Evolutionary conservation across 768 basidiomycete species (phyloP).

Genomic region (Leccinellum luteum): DNA sequence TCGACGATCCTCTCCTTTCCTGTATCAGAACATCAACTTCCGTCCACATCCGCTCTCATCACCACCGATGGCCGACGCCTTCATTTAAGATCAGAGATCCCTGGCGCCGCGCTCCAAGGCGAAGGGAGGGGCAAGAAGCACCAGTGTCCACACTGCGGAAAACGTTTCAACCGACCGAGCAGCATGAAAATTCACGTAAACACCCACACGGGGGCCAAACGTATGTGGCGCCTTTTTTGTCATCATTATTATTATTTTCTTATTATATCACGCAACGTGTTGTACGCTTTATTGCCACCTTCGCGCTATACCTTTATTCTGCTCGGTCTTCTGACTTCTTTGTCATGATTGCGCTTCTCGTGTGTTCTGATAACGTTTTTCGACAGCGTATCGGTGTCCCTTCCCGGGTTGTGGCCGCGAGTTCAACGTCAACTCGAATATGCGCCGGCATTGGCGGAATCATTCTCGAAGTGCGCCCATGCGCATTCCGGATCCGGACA

Average conservation of each 20-base stretch:
- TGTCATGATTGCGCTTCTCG: neutral
- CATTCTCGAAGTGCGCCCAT: slow-evolving; percentile 39
- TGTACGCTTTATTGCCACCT: slow-evolving; percentile 15
- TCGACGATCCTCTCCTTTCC: slow-evolving; percentile 36
- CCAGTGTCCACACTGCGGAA: slow-evolving; percentile 37
- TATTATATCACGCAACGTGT: slow-evolving; percentile 23
- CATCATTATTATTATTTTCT: neutral
- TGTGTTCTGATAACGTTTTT: slow-evolving; percentile 14
- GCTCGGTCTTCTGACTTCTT: neutral
- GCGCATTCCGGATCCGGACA: slow-evolving; percentile 22
- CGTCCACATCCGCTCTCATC: slow-evolving; percentile 25
- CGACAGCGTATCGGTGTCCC: slow-evolving; percentile 68
- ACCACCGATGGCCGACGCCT: slow-evolving; percentile 28
- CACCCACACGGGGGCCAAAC: slow-evolving; percentile 40
- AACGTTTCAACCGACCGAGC: slow-evolving; percentile 42
- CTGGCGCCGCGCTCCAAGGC: slow-evolving; percentile 25
- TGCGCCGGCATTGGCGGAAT: slow-evolving; percentile 77
- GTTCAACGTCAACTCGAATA: slow-evolving; percentile 84
- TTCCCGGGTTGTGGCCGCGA: slow-evolving; percentile 71
- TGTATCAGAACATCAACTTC: slow-evolving; percentile 28
- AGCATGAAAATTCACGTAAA: slow-evolving; percentile 44
- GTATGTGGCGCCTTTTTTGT: slow-evolving; percentile 25
- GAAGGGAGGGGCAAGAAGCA: slow-evolving; percentile 37
- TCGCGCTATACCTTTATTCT: slow-evolving; percentile 8
- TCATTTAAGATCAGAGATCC: slow-evolving; percentile 30